A percentile compares a stretch with the other conserved stretches of the same genome.
phyloP scores from a whole-genome alignment of 768 basidiomycete species.

The Hirschioporus abietinus region DNA sequence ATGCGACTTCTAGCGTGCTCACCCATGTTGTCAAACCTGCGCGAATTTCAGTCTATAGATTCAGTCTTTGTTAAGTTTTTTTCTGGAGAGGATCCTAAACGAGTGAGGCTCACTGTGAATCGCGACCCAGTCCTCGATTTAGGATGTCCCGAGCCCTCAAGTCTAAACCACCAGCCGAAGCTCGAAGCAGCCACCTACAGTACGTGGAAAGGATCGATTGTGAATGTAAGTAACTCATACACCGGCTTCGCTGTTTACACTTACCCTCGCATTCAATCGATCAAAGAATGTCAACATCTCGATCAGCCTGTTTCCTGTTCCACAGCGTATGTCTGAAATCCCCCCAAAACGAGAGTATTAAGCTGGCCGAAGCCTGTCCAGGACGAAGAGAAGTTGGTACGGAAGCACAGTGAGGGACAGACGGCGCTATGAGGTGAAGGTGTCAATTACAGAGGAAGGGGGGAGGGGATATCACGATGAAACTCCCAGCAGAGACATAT shows the following conservation, averaged over 20 bases:
- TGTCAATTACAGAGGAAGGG: not conserved
- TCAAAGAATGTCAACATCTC: constrained; percentile 35
- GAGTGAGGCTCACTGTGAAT: constrained; percentile 22
- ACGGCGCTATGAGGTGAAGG: too few species aligned
- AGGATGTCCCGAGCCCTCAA: constrained; percentile 29
- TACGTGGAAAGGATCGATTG: constrained; percentile 1
- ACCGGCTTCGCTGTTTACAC: constrained; percentile 1
- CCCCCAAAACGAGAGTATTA: not conserved
- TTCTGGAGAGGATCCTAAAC: not conserved
- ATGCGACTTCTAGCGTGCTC: constrained; percentile 22
- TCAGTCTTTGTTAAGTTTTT: not conserved
- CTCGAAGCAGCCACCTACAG: constrained; percentile 32
- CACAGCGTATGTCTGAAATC: not conserved
- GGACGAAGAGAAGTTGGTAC: not conserved
- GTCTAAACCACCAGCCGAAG: constrained; percentile 27
- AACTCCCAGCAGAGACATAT: not conserved
- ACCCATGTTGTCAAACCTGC: constrained; percentile 83
- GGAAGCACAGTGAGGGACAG: not conserved
- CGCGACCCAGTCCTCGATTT: constrained; percentile 28
- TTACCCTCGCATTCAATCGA: constrained; percentile 36
- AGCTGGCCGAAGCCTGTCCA: not conserved
- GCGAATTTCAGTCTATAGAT: constrained; percentile 62
- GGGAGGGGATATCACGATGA: not conserved
- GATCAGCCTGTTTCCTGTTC: constrained; percentile 2
- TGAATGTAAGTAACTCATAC: not conserved